Base-by-base conservation (phyloP, 1,284 basidiomycete species). In the Gymnopus androsaceus region DNA sequence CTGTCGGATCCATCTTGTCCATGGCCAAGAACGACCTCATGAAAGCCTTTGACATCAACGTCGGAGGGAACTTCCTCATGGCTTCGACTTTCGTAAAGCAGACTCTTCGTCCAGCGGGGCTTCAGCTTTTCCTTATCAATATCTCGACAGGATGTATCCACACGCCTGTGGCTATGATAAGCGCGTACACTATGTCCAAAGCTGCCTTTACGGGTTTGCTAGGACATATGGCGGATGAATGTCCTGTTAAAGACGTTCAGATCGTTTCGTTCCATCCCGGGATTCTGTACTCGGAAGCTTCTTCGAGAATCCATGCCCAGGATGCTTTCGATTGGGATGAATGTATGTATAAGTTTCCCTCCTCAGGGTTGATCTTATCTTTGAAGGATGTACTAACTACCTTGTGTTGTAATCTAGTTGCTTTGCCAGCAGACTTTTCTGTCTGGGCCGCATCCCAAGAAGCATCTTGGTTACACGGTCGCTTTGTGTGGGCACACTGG, bases 201-300 rank as follows among this genome's bases (percentile, higher is more conserved):
- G n/a, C n/a, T n/a, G n/a, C n/a, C n/a, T n/a, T n/a, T n/a, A n/a
- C n/a, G n/a, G n/a, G n/a, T n/a, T n/a, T n/a, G n/a, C n/a, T n/a
- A n/a, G n/a, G n/a, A n/a, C n/a, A n/a, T n/a, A 31, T 48, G 25
- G 46, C 46, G n/a, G 46, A 48, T 23, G 30, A 48, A 23, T 28
- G 14, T 17, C 30, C 46, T 19, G 46, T 48, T 19, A 28, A 31
- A n/a, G 46, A 48, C 33, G 30, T 48, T 23, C 46, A 48, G 12
- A 33, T 48, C 19, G 17, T 48, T 14, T 48, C 46, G 4, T 48
- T 33, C 21, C 46, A 48, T 48, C 46, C 46, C 21, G 46, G 46
- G 12, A 19, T n/a, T 19, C 33, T 33, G 2, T 48, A 48, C 15
- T 31, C 46, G 5, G 46, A 48, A 48, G 25, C 19, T 17, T 25